Evolutionary conservation across 495 filamentous ascomycete genomes (phyloP), one percentile per base, ranked within the genome.

Genomic region (Hypoxylon fuscum): DNA sequence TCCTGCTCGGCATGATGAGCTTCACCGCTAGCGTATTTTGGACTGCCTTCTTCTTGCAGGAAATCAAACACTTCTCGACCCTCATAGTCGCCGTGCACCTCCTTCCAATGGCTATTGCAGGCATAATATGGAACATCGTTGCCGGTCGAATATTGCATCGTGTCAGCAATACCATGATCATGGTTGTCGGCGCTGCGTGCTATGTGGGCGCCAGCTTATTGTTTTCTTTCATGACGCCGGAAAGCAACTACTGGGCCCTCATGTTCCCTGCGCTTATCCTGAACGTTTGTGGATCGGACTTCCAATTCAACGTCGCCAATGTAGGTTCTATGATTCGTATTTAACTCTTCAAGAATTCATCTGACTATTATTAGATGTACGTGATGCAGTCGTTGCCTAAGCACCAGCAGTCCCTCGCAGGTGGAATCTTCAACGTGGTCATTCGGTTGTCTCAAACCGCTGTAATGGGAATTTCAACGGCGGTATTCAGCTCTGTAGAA

Each of bases 251-350:
- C 68, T 87, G 84, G 84, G 81, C 82, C 3, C 83, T 82, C 51
- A 77, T 81, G 35, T 85, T 87, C 60, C 83, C 83, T 1, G 73
- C 79, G 11, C 76, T 86, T 42, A 66, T 85, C 9, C 66, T 86
- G 12, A 72, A 67, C 41, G 83, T 85, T 11, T 78, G 81, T n/a
- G 83, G 83, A 4, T 83, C 81, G 10, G 84, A 87, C 68, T 78
- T 83, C 10, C 82, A 86, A 55, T 87, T 87, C 70, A 86, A 85
- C 45, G 83, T 87, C 31, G 79, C 80, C 5, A 87, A 87, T 64
- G 82, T 85, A 44, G 70, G 80, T 70, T 17, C 6, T 18, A 15
- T 27, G 18, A 29, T 40, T 43, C 27, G 22, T 49, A 37, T 14
- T 20, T 51, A 12, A 14, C 14, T 27, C n/a, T 17, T 18, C 6